Conservation (phyloP, 2,329 filamentous ascomycete genomes). For the Curvularia sp. region DNA sequence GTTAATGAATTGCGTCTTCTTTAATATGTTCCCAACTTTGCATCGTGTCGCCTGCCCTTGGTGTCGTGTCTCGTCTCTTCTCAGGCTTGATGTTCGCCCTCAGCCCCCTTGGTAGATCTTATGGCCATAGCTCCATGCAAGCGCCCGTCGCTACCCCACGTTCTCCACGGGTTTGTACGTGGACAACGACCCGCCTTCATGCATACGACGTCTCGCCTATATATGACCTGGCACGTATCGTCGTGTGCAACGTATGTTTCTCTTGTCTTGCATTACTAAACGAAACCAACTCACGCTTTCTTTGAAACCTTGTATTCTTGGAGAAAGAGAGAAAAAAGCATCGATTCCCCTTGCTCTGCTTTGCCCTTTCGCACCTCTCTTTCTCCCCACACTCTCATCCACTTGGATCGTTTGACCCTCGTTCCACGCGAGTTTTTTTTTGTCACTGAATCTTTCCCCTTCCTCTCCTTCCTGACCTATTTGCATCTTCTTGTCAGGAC, state of each 20-base stretch:
- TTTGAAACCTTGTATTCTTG: too few species aligned
- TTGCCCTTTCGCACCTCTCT: too few species aligned
- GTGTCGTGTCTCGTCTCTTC: not conserved
- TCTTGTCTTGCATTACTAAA: too few species aligned
- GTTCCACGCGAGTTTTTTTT: too few species aligned
- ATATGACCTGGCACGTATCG: not conserved
- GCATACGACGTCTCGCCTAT: not conserved
- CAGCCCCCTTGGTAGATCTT: not conserved
- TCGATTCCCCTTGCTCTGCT: not conserved
- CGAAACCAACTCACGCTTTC: too few species aligned
- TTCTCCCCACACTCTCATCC: too few species aligned
- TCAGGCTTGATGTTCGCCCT: not conserved
- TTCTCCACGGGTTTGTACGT: not conserved
- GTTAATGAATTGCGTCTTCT: constrained; percentile 47
- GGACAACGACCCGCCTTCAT: not conserved
- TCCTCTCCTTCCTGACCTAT: too few species aligned
- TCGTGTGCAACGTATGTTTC: too few species aligned
- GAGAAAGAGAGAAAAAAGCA: too few species aligned
- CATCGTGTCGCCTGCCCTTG: constrained; percentile 2
- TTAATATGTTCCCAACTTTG: constrained; percentile 9
- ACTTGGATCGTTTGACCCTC: too few species aligned
- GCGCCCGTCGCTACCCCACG: not conserved
- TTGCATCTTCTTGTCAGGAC: too few species aligned
- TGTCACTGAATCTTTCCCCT: too few species aligned
- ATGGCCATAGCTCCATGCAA: not conserved